Evolutionary conservation across 192 early-diverging fungal genomes (phyloP).

Genomic region (Obelidium mucronatum): DNA sequence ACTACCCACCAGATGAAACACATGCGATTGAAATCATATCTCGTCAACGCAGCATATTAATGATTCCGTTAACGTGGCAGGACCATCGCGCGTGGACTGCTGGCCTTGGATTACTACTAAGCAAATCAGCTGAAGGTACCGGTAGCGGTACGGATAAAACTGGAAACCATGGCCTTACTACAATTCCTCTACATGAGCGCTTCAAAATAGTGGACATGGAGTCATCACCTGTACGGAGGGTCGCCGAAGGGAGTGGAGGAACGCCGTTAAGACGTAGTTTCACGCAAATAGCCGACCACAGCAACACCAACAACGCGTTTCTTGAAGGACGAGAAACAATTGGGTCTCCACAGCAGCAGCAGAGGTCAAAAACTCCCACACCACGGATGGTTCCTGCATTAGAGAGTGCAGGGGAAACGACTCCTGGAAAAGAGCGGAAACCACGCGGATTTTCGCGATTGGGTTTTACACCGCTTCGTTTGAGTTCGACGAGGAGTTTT

Average conservation of each 20-base stretch:
- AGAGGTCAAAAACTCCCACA: neutral
- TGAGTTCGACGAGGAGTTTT: neutral
- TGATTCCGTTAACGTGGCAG: conserved; percentile 53
- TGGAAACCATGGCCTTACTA: neutral
- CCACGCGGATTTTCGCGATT: neutral
- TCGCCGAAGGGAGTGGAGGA: neutral
- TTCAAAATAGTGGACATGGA: conserved; percentile 26
- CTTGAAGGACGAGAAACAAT: neutral
- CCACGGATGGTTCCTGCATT: neutral
- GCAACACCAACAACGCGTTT: neutral
- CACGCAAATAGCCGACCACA: neutral
- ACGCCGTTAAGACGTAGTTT: neutral
- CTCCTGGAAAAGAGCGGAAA: neutral
- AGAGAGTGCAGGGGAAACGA: neutral
- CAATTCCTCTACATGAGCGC: conserved; percentile 13
- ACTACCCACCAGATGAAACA: conserved; percentile 48
- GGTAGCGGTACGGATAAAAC: neutral
- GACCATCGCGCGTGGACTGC: conserved; percentile 51
- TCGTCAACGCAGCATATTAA: conserved; percentile 36
- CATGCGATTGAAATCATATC: conserved; percentile 49
- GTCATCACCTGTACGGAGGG: too few relatives aligned
- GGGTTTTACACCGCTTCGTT: neutral
- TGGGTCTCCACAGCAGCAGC: neutral
- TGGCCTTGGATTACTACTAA: conserved; percentile 44
- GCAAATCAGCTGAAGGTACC: neutral